Evolutionary conservation across 2,329 filamentous ascomycete species (phyloP).

Genomic region (Hawksworthiomyces lignivorus): DNA sequence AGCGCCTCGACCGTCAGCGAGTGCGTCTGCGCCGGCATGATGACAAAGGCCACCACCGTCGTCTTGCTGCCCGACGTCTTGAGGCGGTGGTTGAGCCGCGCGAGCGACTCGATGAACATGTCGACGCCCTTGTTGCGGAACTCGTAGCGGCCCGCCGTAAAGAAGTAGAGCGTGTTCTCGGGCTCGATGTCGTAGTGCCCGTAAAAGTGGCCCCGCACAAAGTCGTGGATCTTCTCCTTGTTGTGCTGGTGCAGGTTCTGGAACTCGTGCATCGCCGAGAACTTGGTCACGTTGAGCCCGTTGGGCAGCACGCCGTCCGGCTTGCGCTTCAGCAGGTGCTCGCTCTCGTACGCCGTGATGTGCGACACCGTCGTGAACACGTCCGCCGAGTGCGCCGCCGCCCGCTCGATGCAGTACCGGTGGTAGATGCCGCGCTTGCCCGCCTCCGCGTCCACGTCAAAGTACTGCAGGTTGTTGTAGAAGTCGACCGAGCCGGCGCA

Average conservation of each 20-base stretch:
- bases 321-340: slow-evolving; percentile 95
- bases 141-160: slow-evolving; percentile 94
- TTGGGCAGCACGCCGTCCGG: slow-evolving; percentile 95
- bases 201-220: slow-evolving; percentile 96
- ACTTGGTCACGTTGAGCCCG: slow-evolving; percentile 96
- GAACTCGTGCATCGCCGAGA: slow-evolving; percentile 97
- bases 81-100: slow-evolving; percentile 86
- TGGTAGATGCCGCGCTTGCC: slow-evolving; percentile 98
- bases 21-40: slow-evolving; percentile 95
- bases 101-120: slow-evolving; percentile 98
- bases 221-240: slow-evolving; percentile 97
- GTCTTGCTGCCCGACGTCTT: slow-evolving; percentile 80
- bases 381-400: slow-evolving; percentile 82
- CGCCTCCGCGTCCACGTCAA: slow-evolving; percentile 93
- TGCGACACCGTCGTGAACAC: slow-evolving; percentile 99
- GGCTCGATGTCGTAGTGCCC: slow-evolving; percentile 96
- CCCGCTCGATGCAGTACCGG: slow-evolving; percentile 94
- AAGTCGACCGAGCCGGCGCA: slow-evolving; percentile 97
- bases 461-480: slow-evolving; percentile 97
- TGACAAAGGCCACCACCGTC: slow-evolving; percentile 95
- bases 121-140: slow-evolving; percentile 98
- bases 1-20: slow-evolving; percentile 92
- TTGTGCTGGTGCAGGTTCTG: slow-evolving; percentile 95
- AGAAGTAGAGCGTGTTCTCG: slow-evolving; percentile 95
- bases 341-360: slow-evolving; percentile 96